Conservation (phyloP, 2,329 filamentous ascomycete genomes). For the Botrytis galanthina region DNA sequence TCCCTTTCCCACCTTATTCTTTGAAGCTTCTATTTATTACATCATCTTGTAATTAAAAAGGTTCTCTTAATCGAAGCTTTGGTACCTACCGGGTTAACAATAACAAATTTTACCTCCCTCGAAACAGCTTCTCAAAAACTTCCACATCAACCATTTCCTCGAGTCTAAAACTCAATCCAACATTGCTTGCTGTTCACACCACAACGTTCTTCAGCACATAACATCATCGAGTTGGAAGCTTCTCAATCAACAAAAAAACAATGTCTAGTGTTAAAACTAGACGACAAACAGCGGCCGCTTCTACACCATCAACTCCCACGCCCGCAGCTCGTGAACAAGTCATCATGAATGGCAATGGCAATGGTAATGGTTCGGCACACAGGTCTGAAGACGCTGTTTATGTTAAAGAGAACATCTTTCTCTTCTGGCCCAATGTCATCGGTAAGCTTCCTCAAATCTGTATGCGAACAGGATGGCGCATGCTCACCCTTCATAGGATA, state of each 20-base stretch:
- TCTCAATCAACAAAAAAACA: slow-evolving; percentile 21
- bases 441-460: slow-evolving; percentile 61
- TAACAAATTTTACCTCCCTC: not conserved
- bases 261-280: slow-evolving; percentile 39
- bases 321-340: slow-evolving; percentile 29
- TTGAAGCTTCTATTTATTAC: not conserved
- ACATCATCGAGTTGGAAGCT: not conserved
- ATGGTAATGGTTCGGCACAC: slow-evolving; percentile 47
- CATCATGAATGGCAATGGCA: slow-evolving; percentile 50
- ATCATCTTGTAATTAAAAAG: not conserved
- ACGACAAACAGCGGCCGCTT: slow-evolving; percentile 36
- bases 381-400: slow-evolving; percentile 40
- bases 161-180: not conserved
- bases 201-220: not conserved
- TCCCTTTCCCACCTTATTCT: not conserved
- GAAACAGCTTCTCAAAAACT: slow-evolving; percentile 9
- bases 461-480: not conserved
- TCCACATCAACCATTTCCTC: slow-evolving; percentile 7
- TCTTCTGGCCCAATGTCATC: slow-evolving; percentile 80
- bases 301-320: slow-evolving; percentile 34
- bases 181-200: not conserved
- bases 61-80: not conserved
- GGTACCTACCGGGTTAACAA: not conserved
- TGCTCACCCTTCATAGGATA: slow-evolving; percentile 57
- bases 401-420: slow-evolving; percentile 70